Base-by-base conservation (phyloP, 2,329 filamentous ascomycete genomes). In the Alternaria alternata region DNA sequence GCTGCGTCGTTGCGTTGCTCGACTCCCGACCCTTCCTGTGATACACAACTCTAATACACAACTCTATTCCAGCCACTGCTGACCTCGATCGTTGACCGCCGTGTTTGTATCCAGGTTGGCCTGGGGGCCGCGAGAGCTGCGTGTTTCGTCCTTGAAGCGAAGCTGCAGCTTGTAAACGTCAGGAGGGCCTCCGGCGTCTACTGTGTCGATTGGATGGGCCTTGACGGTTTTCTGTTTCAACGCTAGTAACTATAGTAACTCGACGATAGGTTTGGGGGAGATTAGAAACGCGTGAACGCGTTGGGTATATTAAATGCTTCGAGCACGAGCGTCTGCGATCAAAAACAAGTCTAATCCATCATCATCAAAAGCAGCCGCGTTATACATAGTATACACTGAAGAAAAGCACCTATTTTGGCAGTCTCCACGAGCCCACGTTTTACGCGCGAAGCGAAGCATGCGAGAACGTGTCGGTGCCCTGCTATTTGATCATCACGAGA, bases 401-500 rank as follows among this genome's bases (percentile, higher is more conserved):
- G 7, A 39, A 39, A 39, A 39, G 38, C 38, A 39, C 18, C 8
- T 14, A 11, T 8, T 39, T 9, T 36, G 12, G 32, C 14, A 36
- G 6, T 36, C 5, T 36, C 32, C 11, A 36, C 28, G 9, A 30
- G 28, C 36, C 14, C 41, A 26, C 24, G 38, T 20, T 39, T 51
- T n/a, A 28, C 48, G 48, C 34, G 48, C 36, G 48, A 51, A 51
- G 48, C 48, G 34, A 36, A 51, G 22, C 32, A 48, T 48, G 46
- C 22, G 34, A 39, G 48, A 38, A 51, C 48, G 48, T 34, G 48
- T 51, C 36, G 38, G 34, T 39, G 48, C 12, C 47, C 34, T 14
- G 14, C 20, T 7, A 16, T 18, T 12, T 51, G 47, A 30, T 48
- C 44, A 30, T 30, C 18, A 48, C 28, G 44, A 48, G 20, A 7